phyloP scores from a whole-genome alignment of 148 eudicot genomes.

The Amaranthus hypochondriacus region DNA sequence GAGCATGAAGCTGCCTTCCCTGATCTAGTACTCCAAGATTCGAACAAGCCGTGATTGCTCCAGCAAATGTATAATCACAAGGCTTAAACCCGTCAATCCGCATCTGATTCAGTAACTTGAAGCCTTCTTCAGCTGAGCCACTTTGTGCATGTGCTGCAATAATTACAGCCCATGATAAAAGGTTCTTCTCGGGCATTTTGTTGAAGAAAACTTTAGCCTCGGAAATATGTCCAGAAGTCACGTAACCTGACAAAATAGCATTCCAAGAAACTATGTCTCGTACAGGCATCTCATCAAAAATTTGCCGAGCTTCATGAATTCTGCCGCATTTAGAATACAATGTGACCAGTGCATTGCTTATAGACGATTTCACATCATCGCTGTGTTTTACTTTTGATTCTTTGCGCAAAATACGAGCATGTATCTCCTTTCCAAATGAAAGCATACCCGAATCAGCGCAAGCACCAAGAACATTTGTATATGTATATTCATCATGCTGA shows the following conservation, averaged over 20 bases:
- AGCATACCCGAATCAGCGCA: conserved; percentile 47
- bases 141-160: conserved; percentile 55
- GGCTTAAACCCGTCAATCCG: conserved; percentile 49
- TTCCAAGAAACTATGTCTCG: conserved; percentile 59
- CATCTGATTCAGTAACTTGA: conserved; percentile 51
- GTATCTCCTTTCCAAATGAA: conserved; percentile 45
- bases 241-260: conserved; percentile 44
- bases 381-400: conserved; percentile 23
- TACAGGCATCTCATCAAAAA: conserved; percentile 40
- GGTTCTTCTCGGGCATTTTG: conserved; percentile 45
- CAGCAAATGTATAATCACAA: conserved; percentile 55
- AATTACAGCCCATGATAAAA: conserved; percentile 55
- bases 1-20: conserved; percentile 59
- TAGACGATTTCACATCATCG: conserved; percentile 35
- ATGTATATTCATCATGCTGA: conserved; percentile 49
- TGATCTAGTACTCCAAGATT: conserved; percentile 50
- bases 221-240: conserved; percentile 27
- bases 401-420: conserved; percentile 45
- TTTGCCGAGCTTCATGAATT: conserved; percentile 39
- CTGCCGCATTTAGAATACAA: conserved; percentile 49
- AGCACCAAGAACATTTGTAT: conserved; percentile 51
- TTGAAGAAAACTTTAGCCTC: conserved; percentile 44
- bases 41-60: conserved; percentile 55
- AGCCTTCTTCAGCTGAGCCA: conserved; percentile 53
- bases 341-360: conserved; percentile 49